phyloP scores from a whole-genome alignment of 108 stramenopile genomes.

The Cylindrotheca closterium region DNA sequence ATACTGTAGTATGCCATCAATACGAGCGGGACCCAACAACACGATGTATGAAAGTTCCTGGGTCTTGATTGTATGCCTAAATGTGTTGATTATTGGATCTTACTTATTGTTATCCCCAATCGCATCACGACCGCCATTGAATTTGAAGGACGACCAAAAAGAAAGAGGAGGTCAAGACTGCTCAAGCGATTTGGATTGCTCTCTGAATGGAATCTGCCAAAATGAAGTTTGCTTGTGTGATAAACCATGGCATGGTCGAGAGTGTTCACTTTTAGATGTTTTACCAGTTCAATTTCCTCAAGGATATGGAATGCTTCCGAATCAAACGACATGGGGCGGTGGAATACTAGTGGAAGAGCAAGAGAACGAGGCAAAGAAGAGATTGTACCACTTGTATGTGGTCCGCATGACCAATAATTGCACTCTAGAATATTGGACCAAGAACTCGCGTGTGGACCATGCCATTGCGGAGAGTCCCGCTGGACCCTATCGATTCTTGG shows the following conservation, averaged over 20 bases:
- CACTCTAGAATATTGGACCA: not conserved
- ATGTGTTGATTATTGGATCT: too few species aligned
- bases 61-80: too few species aligned
- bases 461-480: not conserved
- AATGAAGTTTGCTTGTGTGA: not conserved
- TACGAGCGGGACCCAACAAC: too few species aligned
- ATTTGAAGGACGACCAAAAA: too few species aligned
- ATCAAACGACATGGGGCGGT: conserved; percentile 12
- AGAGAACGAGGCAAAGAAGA: not conserved
- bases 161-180: too few species aligned
- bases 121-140: too few species aligned
- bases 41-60: too few species aligned
- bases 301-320: conserved; percentile 14
- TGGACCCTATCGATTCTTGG: conserved; percentile 7
- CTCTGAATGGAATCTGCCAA: not conserved
- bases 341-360: not conserved
- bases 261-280: conserved; percentile 2
- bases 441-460: conserved; percentile 12
- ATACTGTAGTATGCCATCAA: too few species aligned
- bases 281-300: conserved; percentile 5
- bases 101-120: too few species aligned
- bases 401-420: conserved; percentile 7
- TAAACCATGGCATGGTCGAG: not conserved
- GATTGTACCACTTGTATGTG: conserved; percentile 10
- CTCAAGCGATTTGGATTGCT: conserved; percentile 1